Base-by-base conservation (phyloP, 2,329 filamentous ascomycete genomes). In the Colletotrichum phormii region DNA sequence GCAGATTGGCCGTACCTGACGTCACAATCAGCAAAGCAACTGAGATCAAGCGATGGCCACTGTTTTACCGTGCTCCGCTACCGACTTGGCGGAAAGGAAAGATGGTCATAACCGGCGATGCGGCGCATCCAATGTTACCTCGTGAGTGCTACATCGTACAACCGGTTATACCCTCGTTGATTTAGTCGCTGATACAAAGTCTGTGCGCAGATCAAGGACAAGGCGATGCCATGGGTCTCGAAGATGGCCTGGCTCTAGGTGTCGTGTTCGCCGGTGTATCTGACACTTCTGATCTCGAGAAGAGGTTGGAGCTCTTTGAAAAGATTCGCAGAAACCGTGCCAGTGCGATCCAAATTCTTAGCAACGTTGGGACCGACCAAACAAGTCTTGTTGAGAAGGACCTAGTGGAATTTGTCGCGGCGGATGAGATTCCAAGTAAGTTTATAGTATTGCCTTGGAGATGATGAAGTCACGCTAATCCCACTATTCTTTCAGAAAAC, bases 61-160 rank as follows among this genome's bases (percentile, higher is more conserved):
- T 84, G 4, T 76, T 82, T 3, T 83, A 81, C 60, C 79, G 81
- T 15, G 68, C 74, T 2, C 82, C 82, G 0, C 70, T 83, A 2
- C 69, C 78, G 1, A 79, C 74, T 2, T 84, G 81, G 81, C 76
- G 72, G n/a, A 80, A 78, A 37, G 80, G 76, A 1, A 77, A 76
- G 6, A 62, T 84, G 67, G 76, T 78, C 2, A 75, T 84, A 7
- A 77, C 78, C 7, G 82, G 82, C 2, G 82, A 84, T 57, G 80
- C 82, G 0, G 82, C 81, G 0, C 82, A 84, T 72, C 81, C 82
- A 0, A 82, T 83, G 77, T 77, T 84, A 4, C 82, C 82, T 3
- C 80, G 81, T 82, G 67, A 58, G 79, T 77, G 5, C 3, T 46
- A 13, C 26, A 26, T 4, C 6, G 15, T 18, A 42, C 12, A 2